A percentile compares a stretch with the other conserved stretches of the same genome.
Evolutionary conservation across 2,329 filamentous ascomycete species (phyloP).

Genomic region (Sarocladium oryzae): DNA sequence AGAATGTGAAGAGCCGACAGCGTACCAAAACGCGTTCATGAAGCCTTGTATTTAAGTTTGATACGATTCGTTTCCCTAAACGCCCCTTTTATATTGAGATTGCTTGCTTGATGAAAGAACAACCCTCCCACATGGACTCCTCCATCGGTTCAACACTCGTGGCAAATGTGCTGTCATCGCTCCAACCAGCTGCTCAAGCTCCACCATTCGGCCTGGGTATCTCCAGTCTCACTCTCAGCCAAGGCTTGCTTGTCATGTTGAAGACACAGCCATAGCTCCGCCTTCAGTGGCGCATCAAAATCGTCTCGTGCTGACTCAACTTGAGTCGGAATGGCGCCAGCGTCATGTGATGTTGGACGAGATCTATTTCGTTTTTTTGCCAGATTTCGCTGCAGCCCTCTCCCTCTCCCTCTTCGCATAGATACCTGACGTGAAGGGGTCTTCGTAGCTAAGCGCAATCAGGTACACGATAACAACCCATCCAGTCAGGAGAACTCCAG

Average conservation of each 20-base stretch:
- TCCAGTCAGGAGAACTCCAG: constrained; percentile 69
- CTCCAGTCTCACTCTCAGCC: neutral
- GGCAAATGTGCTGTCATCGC: neutral
- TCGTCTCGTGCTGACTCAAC: too few species aligned
- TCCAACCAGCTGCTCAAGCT: neutral
- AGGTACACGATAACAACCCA: constrained; percentile 74
- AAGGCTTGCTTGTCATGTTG: neutral
- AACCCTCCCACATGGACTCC: neutral
- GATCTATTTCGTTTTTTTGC: constrained; percentile 46
- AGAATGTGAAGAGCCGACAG: neutral
- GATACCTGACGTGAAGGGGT: constrained; percentile 89
- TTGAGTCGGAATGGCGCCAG: too few species aligned
- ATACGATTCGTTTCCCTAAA: neutral
- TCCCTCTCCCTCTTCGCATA: constrained; percentile 76
- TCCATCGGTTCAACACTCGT: neutral
- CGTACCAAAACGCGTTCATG: too few species aligned
- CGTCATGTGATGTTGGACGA: neutral
- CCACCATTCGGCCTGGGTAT: neutral
- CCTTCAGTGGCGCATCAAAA: too few species aligned
- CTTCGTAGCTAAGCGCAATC: constrained; percentile 78
- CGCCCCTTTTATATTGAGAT: neutral
- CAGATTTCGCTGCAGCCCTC: constrained; percentile 37
- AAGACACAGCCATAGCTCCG: neutral
- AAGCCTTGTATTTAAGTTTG: neutral
- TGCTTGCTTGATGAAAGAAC: neutral